These are phyloP conservation scores for Irpex rosettiformis DNA, from an alignment of 1,284 basidiomycete species.

Conservation along the genomic window DNA sequence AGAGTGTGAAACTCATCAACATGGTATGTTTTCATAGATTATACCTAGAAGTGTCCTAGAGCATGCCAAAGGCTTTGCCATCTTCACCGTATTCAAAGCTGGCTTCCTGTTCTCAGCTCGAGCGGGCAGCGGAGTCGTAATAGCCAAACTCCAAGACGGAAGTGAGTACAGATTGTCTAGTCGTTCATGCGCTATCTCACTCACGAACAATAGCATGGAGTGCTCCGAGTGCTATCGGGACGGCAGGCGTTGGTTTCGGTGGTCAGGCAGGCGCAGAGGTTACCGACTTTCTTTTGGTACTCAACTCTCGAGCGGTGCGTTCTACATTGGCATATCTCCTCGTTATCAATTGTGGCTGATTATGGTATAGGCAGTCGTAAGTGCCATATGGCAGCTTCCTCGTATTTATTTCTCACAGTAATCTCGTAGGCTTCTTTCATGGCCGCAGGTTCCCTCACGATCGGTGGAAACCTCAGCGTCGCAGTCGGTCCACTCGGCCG, in stretches of 20 bases:
- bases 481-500: conserved; percentile 93
- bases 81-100: conserved; percentile 79
- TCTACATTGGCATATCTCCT: conserved; percentile 13
- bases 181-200: background rate
- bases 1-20: background rate
- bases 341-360: conserved; percentile 18
- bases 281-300: conserved; percentile 92
- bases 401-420: conserved; percentile 7
- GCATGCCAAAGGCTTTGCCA: conserved; percentile 81
- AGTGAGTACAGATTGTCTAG: conserved; percentile 45
- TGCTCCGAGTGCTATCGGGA: conserved; percentile 91
- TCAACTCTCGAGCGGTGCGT: conserved; percentile 78
- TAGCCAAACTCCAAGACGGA: conserved; percentile 83
- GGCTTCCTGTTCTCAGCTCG: conserved; percentile 76
- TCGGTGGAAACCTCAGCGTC: conserved; percentile 92
- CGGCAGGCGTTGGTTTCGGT: conserved; percentile 91
- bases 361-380: conserved; percentile 51
- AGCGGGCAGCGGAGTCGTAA: conserved; percentile 90
- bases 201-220: conserved; percentile 69
- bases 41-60: conserved; percentile 67
- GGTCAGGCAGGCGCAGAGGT: conserved; percentile 84
- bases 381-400: conserved; percentile 22
- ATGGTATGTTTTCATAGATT: conserved; percentile 34
- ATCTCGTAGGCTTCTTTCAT: conserved; percentile 85
- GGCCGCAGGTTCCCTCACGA: conserved; percentile 88